Evolutionary conservation across 352 stramenopile species (phyloP).

Genomic region (Peronospora farinosa): DNA sequence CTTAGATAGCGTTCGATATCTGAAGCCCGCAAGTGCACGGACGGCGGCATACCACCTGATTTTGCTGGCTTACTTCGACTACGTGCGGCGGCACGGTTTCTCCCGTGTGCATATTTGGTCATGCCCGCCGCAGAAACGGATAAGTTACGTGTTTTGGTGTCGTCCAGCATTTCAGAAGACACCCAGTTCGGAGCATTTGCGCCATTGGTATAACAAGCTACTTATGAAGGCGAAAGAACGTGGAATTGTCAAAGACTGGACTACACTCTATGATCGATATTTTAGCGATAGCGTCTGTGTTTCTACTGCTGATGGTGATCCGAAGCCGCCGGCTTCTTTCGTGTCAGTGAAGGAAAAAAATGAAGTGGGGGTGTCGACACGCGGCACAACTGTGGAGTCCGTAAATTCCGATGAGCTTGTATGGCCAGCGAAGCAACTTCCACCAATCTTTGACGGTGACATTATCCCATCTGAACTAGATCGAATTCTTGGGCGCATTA

Average conservation of each 20-base stretch:
- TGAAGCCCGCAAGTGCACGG: conserved; percentile 66
- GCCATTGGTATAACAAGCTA: conserved; percentile 90
- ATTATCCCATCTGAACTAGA: conserved; percentile 73
- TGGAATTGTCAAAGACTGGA: conserved; percentile 63
- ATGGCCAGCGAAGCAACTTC: conserved; percentile 53
- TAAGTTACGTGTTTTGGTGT: conserved; percentile 98
- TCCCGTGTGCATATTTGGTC: conserved; percentile 95
- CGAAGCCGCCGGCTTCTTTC: conserved; percentile 11
- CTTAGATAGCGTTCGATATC: conserved; percentile 80
- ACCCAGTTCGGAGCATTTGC: conserved; percentile 89
- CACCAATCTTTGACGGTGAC: conserved; percentile 79
- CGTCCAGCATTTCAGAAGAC: conserved; percentile 93
- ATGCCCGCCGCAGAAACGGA: conserved; percentile 89
- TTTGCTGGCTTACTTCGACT: conserved; percentile 93
- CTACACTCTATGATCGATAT: conserved; percentile 66
- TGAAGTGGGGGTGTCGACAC: conserved; percentile 36
- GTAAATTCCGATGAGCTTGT: conserved; percentile 88
- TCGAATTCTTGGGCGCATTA: conserved; percentile 60
- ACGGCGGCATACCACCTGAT: conserved; percentile 94
- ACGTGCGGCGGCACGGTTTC: conserved; percentile 90
- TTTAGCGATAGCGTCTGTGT: conserved; percentile 30
- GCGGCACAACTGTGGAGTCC: conserved; percentile 48
- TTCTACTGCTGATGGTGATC: conserved; percentile 1
- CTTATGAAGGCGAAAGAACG: conserved; percentile 58
- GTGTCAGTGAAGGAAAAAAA: conserved; percentile 32